Conservation (phyloP, 1,284 basidiomycete species). For the Coriolopsis trogii region DNA sequence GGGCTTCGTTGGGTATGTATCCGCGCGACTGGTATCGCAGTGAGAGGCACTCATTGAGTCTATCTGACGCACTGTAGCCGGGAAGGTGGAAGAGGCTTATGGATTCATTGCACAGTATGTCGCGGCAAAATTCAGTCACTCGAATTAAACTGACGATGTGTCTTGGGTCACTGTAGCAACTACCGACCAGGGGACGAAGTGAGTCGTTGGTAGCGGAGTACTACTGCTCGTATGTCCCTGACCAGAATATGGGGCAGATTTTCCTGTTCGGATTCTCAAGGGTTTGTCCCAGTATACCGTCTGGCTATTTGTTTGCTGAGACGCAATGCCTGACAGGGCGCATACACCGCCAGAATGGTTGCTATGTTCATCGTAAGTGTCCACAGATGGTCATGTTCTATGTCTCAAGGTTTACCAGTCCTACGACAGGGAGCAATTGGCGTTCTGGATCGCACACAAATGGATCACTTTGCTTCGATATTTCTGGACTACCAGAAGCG, state of each 20-base stretch:
- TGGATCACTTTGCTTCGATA: conserved; percentile 69
- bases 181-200: conserved; percentile 73
- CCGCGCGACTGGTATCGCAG: too few species aligned
- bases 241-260: conserved; percentile 42
- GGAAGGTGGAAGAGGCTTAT: conserved; percentile 75
- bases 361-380: conserved; percentile 63
- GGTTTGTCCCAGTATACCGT: conserved; percentile 35
- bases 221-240: background rate
- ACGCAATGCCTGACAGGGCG: conserved; percentile 51
- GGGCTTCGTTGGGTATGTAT: conserved; percentile 55
- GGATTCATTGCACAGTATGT: conserved; percentile 74
- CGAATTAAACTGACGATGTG: background rate
- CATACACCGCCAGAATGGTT: conserved; percentile 73
- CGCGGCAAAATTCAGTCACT: background rate
- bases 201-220: background rate
- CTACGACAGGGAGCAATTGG: conserved; percentile 47
- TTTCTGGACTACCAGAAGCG: conserved; percentile 63
- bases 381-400: background rate
- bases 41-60: too few species aligned
- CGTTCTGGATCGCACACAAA: conserved; percentile 62
- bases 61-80: too few species aligned
- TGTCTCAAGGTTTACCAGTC: too few species aligned
- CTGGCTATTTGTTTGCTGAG: too few species aligned
- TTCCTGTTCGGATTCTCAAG: conserved; percentile 77
- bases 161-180: conserved; percentile 45